Conservation (phyloP, 2,329 filamentous ascomycete species). For the Sporothrix dimorphospora region DNA sequence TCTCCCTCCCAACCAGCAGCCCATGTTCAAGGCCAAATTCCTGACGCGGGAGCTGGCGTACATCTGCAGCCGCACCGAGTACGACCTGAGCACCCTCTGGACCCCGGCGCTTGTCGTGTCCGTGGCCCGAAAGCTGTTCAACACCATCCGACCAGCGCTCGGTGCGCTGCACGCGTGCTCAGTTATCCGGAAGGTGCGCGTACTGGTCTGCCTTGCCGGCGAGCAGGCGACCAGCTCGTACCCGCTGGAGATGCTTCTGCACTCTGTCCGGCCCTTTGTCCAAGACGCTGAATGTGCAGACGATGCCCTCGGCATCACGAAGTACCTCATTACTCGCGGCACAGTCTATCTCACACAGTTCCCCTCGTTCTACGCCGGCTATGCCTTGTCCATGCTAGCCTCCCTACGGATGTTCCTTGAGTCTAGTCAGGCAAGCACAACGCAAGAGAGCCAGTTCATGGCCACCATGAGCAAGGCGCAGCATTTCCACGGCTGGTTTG, state of each 20-base stretch:
- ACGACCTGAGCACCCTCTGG: constrained; percentile 70
- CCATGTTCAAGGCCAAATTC: constrained; percentile 78
- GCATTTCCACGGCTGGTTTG: constrained; percentile 78
- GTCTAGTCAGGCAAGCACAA: constrained; percentile 75
- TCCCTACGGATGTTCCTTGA: constrained; percentile 77
- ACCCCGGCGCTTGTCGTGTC: constrained; percentile 73
- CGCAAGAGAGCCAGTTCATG: constrained; percentile 80
- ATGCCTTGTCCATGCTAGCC: constrained; percentile 76
- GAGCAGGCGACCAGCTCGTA: constrained; percentile 74
- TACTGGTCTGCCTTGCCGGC: constrained; percentile 79
- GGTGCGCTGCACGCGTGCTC: constrained; percentile 87
- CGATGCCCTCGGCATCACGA: constrained; percentile 83
- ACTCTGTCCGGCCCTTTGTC: constrained; percentile 76
- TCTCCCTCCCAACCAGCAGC: constrained; percentile 81
- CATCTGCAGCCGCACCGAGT: constrained; percentile 72
- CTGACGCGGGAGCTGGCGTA: constrained; percentile 75
- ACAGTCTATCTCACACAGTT: constrained; percentile 63
- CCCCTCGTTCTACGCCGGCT: constrained; percentile 79
- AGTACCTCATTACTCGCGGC: constrained; percentile 78
- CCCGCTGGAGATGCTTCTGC: constrained; percentile 86
- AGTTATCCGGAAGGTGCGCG: constrained; percentile 80
- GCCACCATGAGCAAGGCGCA: constrained; percentile 76
- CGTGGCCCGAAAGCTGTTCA: constrained; percentile 75
- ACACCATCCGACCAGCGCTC: constrained; percentile 78
- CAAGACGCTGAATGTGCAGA: constrained; percentile 86